Base-by-base conservation (phyloP, 192 early-diverging fungal genomes). In the Chytriomyces sp. region DNA sequence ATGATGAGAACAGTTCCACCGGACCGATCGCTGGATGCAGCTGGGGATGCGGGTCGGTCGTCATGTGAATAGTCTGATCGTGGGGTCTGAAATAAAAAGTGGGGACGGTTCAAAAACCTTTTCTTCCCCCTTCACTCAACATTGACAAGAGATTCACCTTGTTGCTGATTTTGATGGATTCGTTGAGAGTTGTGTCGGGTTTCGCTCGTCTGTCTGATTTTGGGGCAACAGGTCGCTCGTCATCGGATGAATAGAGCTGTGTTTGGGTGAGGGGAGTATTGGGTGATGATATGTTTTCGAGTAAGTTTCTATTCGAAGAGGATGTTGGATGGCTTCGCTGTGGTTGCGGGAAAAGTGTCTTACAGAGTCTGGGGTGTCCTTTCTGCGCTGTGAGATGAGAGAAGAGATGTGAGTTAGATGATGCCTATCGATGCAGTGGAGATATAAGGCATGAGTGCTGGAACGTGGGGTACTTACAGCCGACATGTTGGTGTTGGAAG, bases 181-280 rank as follows among this genome's bases (percentile, higher is more conserved):
- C 66, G 23, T 67, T 57, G 1, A 64, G 10, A n/a, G 63, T 13
- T 35, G 28, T 13, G 13, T 64, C 28, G 63, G 63, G 26, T 3
- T 28, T 18, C 18, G 63, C 13, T 35, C 18, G 0, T 11, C 18
- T 11, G 20, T 16, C 16, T 23, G 63, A 13, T 64, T 64, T n/a
- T 11, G 63, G 18, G 1, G 63, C 18, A n/a, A 16, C 63, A 11
- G 63, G 63, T 13, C 28, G 20, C 18, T 64, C 63, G 63, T 64
- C 63, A 13, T 64, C 63, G 10, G 63, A 24, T 35, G 63, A 64
- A 28, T 64, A 64, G 26, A 64, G 63, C 63, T 64, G 63, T 28
- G 11, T 64, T 64, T 13, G 2, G 5, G 63, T 18, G 26, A 64
- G 18, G 63, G 11, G 18, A 3, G 3, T 64, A 26, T 59, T 1